Evolutionary conservation across 2,329 filamentous ascomycete genomes (phyloP).

Genomic region (Trichocomaceae sp.): DNA sequence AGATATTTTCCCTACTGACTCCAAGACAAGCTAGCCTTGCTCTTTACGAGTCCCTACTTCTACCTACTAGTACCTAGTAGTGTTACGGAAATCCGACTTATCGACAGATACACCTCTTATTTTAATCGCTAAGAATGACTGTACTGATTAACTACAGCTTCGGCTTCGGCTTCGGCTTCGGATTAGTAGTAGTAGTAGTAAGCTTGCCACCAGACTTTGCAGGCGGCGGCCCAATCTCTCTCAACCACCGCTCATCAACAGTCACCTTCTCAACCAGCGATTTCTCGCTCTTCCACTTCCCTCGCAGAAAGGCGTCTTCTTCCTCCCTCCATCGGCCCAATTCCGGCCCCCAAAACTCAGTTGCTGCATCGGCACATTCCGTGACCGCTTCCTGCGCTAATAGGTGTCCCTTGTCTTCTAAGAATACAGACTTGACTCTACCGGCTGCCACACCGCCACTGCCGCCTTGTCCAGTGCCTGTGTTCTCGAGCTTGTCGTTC

Average conservation of each 20-base stretch:
- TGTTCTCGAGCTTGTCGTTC: constrained; percentile 36
- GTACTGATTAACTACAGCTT: constrained; percentile 8
- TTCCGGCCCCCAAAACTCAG: constrained; percentile 53
- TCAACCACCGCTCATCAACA: constrained; percentile 50
- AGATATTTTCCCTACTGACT: not conserved
- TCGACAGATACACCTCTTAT: too few species aligned
- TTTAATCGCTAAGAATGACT: too few species aligned
- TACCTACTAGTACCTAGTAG: too few species aligned
- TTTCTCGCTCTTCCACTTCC: constrained; percentile 44
- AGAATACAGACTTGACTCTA: constrained; percentile 58
- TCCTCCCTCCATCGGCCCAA: constrained; percentile 52
- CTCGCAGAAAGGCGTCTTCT: constrained; percentile 48
- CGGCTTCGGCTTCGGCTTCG: constrained; percentile 12
- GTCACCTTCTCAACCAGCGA: constrained; percentile 50
- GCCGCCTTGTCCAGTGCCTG: constrained; percentile 36
- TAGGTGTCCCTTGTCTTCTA: constrained; percentile 66
- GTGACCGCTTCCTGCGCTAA: constrained; percentile 73
- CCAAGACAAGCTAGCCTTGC: not conserved
- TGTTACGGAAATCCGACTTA: too few species aligned
- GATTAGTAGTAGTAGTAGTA: constrained; percentile 9
- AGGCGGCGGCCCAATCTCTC: constrained; percentile 26
- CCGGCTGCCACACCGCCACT: constrained; percentile 56
- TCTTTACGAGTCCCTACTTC: too few species aligned
- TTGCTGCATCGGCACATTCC: constrained; percentile 57
- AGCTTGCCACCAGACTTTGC: constrained; percentile 18